Conservation (phyloP, 176 grass and related monocot species). For the Urochloa ruziziensis region DNA sequence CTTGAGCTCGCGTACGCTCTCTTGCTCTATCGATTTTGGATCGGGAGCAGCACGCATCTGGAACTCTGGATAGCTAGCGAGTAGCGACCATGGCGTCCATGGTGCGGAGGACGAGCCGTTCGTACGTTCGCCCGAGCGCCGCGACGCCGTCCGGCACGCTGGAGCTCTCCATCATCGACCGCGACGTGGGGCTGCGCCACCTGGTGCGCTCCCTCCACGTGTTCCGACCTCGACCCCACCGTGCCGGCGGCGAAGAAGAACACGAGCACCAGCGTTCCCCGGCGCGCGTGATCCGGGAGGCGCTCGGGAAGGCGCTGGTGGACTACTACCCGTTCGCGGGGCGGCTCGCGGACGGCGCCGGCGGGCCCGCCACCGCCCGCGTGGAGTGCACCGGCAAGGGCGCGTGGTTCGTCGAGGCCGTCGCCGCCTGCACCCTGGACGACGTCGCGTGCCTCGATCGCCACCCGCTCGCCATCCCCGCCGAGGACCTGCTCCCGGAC, state of each 20-base stretch:
- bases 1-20: too few species aligned
- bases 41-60: too few species aligned
- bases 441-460: conserved; percentile 63
- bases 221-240: not conserved
- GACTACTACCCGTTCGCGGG: conserved; percentile 75
- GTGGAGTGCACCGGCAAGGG: conserved; percentile 68
- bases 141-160: conserved; percentile 32
- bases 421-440: conserved; percentile 50
- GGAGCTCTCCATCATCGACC: conserved; percentile 62
- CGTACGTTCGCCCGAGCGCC: conserved; percentile 13
- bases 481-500: conserved; percentile 63
- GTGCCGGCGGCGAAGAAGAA: not conserved
- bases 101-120: conserved; percentile 49
- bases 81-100: conserved; percentile 19
- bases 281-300: conserved; percentile 42
- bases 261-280: not conserved
- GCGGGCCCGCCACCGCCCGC: conserved; percentile 6
- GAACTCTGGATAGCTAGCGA: too few species aligned
- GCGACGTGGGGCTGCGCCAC: conserved; percentile 67
- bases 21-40: too few species aligned
- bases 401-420: conserved; percentile 70
- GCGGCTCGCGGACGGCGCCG: conserved; percentile 38
- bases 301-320: conserved; percentile 55
- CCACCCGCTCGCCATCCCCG: conserved; percentile 50
- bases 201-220: conserved; percentile 70